Conservation (phyloP, 2,329 filamentous ascomycete genomes). For the Fusarium liriodendri region DNA sequence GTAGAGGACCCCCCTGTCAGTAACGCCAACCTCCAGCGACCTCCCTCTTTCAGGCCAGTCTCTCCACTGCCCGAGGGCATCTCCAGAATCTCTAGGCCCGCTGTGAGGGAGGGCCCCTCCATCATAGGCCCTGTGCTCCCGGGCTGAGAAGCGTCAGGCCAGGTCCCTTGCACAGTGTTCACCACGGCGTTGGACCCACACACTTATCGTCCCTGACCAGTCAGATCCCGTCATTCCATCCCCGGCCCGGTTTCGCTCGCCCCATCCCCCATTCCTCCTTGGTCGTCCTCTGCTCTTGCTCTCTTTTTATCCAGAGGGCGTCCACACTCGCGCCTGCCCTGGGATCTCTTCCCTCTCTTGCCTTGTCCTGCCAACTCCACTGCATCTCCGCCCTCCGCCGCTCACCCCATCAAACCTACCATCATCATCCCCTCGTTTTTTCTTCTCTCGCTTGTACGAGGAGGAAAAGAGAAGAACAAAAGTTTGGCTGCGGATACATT, state of each 20-base stretch:
- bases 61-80: constrained; percentile 28
- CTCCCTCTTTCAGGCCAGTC: constrained; percentile 33
- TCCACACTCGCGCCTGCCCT: constrained; percentile 34
- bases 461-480: constrained; percentile 3
- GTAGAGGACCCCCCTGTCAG: constrained; percentile 17
- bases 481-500: not conserved
- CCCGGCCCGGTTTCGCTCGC: constrained; percentile 31
- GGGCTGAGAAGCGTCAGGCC: not conserved
- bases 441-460: constrained; percentile 13
- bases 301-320: constrained; percentile 36
- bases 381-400: constrained; percentile 36
- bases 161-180: constrained; percentile 43
- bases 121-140: not conserved
- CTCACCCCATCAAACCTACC: constrained; percentile 32
- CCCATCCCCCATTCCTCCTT: constrained; percentile 25
- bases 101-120: not conserved
- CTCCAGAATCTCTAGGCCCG: constrained; percentile 27
- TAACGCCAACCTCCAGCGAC: constrained; percentile 21
- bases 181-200: constrained; percentile 28
- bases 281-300: constrained; percentile 28
- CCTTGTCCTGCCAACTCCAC: constrained; percentile 35
- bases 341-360: constrained; percentile 32
- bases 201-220: constrained; percentile 5
- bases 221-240: constrained; percentile 8
- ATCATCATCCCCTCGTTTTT: constrained; percentile 19